Percentiles rank a stretch among this genome's conserved stretches.
These are phyloP conservation scores for Pichia nanzhaoensis DNA, from an alignment of 805 yeast species.

Conservation along the genomic window DNA sequence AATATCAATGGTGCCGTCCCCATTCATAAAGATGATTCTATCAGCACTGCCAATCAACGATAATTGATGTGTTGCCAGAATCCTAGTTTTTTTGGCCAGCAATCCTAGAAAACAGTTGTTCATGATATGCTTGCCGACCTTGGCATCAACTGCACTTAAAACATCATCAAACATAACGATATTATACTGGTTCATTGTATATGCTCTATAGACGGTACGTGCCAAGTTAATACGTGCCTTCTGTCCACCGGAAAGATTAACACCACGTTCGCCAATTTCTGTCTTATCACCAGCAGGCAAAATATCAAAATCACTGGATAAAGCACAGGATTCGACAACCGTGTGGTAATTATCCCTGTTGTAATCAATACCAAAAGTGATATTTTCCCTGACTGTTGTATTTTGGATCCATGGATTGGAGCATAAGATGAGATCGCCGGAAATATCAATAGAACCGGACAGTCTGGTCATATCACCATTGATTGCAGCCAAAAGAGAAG, in stretches of 20 bases:
- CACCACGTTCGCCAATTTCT: constrained; percentile 82
- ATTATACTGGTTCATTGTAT: constrained; percentile 48
- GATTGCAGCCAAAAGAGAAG: constrained; percentile 64
- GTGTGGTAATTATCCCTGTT: constrained; percentile 43
- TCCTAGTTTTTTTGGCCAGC: constrained; percentile 50
- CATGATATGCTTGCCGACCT: constrained; percentile 77
- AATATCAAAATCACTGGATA: constrained; percentile 56
- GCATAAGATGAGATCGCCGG: constrained; percentile 47
- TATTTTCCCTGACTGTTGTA: constrained; percentile 69
- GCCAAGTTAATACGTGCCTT: constrained; percentile 78
- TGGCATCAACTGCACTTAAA: constrained; percentile 78
- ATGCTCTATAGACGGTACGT: constrained; percentile 72
- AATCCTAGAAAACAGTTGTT: constrained; percentile 57
- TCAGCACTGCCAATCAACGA: constrained; percentile 64
- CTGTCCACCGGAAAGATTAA: constrained; percentile 82
- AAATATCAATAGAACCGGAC: constrained; percentile 43
- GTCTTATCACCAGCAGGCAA: constrained; percentile 73
- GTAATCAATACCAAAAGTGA: constrained; percentile 51
- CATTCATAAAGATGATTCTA: constrained; percentile 56
- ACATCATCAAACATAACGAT: constrained; percentile 72
- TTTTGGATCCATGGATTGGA: constrained; percentile 82
- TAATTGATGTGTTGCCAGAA: constrained; percentile 79
- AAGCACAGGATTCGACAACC: constrained; percentile 59
- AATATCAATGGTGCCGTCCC: constrained; percentile 50
- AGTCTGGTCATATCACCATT: constrained; percentile 61